A percentile compares a stretch with the other conserved stretches of the same genome.
phyloP scores from a whole-genome alignment of 148 eudicot species.

The Camellia lanceoleosa region DNA sequence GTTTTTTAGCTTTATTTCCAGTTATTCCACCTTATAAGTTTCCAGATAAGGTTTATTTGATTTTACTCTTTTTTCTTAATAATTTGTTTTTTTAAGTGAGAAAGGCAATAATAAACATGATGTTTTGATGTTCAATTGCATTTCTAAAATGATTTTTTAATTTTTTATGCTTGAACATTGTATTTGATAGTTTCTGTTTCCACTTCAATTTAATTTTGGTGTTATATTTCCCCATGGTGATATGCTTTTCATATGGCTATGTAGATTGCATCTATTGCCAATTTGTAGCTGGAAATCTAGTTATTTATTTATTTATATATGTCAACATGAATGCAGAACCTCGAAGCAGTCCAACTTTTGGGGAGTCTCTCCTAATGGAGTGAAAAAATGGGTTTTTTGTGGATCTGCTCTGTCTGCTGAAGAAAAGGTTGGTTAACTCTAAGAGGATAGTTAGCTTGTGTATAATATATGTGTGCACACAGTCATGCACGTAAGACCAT shows the following conservation, averaged over 20 bases:
- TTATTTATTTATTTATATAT: neutral
- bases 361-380: conserved; percentile 35
- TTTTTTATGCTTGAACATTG: neutral
- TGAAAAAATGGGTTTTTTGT: conserved; percentile 65
- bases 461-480: neutral
- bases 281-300: neutral
- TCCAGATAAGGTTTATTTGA: neutral
- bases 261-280: neutral
- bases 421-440: conserved; percentile 59
- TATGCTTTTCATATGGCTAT: neutral
- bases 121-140: neutral
- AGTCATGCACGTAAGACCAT: neutral
- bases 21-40: neutral
- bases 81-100: neutral
- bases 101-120: neutral
- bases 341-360: conserved; percentile 29
- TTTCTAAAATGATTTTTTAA: neutral
- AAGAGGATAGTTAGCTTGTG: neutral
- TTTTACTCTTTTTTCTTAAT: neutral
- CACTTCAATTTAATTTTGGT: neutral
- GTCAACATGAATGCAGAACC: conserved; percentile 22
- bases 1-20: neutral
- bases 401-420: conserved; percentile 80
- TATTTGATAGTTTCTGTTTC: neutral
- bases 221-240: neutral